Conservation (phyloP, 805 yeast genomes). For the Maudiozyma turicensis region DNA sequence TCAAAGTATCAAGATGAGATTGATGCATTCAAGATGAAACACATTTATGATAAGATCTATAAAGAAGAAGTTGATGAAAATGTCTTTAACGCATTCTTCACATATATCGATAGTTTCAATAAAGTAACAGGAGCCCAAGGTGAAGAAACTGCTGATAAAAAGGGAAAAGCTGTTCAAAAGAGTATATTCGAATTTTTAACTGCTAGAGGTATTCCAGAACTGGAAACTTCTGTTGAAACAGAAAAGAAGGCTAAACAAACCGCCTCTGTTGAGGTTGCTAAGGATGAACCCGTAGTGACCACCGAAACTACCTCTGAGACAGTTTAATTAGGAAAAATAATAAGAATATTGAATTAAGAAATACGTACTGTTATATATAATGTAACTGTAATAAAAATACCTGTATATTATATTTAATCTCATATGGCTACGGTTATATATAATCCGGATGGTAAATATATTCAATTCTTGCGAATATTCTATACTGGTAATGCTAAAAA, state of each 20-base stretch:
- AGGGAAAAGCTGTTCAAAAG: conserved; percentile 23
- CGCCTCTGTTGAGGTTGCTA: background rate
- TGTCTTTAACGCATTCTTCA: conserved; percentile 82
- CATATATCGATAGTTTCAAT: conserved; percentile 75
- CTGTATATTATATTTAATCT: too few species aligned
- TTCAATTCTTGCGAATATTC: too few species aligned
- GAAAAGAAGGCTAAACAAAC: background rate
- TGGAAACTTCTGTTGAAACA: conserved; percentile 1
- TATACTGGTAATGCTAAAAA: background rate
- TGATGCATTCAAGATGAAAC: conserved; percentile 77
- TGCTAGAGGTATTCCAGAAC: conserved; percentile 32
- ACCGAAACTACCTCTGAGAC: background rate
- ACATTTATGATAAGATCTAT: conserved; percentile 86
- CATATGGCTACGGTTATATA: too few species aligned
- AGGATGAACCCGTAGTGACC: background rate
- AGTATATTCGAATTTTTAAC: conserved; percentile 35
- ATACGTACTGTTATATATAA: too few species aligned
- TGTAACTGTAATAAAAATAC: too few species aligned
- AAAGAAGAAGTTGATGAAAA: conserved; percentile 83
- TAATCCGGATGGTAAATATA: too few species aligned
- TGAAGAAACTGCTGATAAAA: conserved; percentile 25
- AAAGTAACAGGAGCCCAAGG: conserved; percentile 44
- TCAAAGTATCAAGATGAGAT: conserved; percentile 56
- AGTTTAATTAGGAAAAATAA: too few species aligned
- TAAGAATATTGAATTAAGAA: too few species aligned